Base-by-base conservation (phyloP, 352 stramenopile species). In the Phytophthora citrophthora region DNA sequence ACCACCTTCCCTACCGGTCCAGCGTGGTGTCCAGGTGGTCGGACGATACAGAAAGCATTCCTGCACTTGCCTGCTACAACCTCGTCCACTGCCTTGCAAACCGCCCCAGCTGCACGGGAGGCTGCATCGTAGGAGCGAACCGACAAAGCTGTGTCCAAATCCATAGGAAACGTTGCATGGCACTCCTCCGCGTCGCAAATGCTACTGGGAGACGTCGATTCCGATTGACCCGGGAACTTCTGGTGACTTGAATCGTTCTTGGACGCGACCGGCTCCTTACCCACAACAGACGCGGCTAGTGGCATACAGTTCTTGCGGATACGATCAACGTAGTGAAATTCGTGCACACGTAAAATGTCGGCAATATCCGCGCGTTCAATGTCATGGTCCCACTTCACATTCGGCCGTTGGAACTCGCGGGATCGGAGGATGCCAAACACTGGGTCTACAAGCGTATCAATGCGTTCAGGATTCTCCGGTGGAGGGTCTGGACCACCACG, bases 1-100 rank as follows among this genome's bases (percentile, higher is more conserved):
- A 87, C 90, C 8, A 98, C 96, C 63, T 98, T 97, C 32, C 96
- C 96, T 23, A 95, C 77, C 12, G 95, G 93, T 20, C 97, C 97
- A 39, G 96, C 97, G 81, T 99, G 97, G 68, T 99, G 97, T 6
- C 97, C 97, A 18, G 97, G 97, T 23, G 97, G 97, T 16, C 97
- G 86, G 34, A 99, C 93, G 39, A 97, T 83, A 68, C 96, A 99
- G 74, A 99, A 99, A 15, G 88, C 94, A 66, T 98, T 99, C 6
- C 92, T 87, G 66, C 84, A 93, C 54, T 95, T 79, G 26, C 96
- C 96, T 24, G 72, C 69, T 38, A 99, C 76, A 13, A 94, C 82
- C 23, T 91, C 68, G 52, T 97, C 91, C 2, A 97, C 90, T 0
- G 88, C 91, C 26, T 88, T 80, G 68, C 85, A 94, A 5, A 96